Evolutionary conservation across 805 yeast genomes (phyloP).

Genomic region (Lachancea thermotolerans): DNA sequence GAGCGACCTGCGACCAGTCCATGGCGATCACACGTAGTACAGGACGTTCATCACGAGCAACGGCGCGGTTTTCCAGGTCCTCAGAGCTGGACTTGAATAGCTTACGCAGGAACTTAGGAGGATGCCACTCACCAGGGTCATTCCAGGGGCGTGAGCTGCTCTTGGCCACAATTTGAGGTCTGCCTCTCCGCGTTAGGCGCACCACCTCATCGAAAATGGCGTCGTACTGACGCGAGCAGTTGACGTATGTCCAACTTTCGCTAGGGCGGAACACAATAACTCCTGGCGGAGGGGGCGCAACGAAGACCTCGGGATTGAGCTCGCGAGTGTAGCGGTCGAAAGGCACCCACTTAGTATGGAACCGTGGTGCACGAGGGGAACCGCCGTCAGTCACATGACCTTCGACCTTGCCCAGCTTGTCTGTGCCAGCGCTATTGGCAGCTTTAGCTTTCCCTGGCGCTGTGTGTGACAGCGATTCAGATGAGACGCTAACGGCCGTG

Average conservation of each 20-base stretch:
- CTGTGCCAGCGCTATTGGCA: not conserved
- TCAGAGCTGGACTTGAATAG: constrained; percentile 8
- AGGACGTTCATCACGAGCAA: constrained; percentile 44
- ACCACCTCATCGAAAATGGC: constrained; percentile 60
- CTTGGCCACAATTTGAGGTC: constrained; percentile 29
- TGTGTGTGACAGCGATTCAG: not conserved
- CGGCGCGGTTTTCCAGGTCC: constrained; percentile 11
- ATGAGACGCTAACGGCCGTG: not conserved
- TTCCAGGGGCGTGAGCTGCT: constrained; percentile 69
- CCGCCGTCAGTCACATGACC: not conserved
- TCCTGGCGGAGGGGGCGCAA: constrained; percentile 84
- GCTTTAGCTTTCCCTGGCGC: not conserved
- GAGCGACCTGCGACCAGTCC: constrained; percentile 73
- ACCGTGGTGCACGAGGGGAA: constrained; percentile 19
- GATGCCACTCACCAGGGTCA: constrained; percentile 60
- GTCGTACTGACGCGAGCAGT: constrained; percentile 69
- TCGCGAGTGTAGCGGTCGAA: constrained; percentile 35
- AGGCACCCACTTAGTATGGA: constrained; percentile 67
- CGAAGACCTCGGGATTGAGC: constrained; percentile 49
- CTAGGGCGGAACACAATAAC: constrained; percentile 77
- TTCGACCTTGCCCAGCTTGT: not conserved
- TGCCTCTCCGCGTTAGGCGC: constrained; percentile 54
- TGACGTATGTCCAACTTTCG: constrained; percentile 78
- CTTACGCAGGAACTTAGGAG: constrained; percentile 27
- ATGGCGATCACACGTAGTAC: constrained; percentile 62